Base-by-base conservation (phyloP, 78 protist genomes). In the Dictyostelium brefeldianum region DNA sequence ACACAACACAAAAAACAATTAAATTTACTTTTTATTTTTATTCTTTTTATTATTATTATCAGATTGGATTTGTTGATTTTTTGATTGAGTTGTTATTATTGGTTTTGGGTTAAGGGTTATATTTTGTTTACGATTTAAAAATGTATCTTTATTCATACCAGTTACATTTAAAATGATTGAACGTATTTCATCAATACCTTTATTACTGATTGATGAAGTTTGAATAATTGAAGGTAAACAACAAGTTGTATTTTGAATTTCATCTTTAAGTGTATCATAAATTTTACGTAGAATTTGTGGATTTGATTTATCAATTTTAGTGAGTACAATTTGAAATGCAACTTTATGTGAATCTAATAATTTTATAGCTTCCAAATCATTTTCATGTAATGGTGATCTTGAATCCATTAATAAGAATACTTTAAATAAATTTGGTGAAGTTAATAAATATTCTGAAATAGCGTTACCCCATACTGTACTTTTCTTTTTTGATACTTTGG, bases 321-420 rank as follows among this genome's bases (percentile, higher is more conserved):
- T 87, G 12, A 87, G 48, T 18, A 87, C 77, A 18, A 87, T 54
- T 64, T 87, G 93, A 51, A 87, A 87, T 62, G 84, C 22, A 29
- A 87, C 93, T 78, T 70, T 87, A 77, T 87, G 93, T 65, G 77
- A 78, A 62, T 87, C 93, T 11, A 87, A 77, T 50, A 87, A 50
- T 20, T 65, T 64, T 67, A 87, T 87, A 2, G 80, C 93, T 20
- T 87, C 93, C 0, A 77, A 36, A 64, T 87, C 93, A 87, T 87
- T 87, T 74, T 50, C 78, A 75, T 87, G 83, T 14, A 56, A 11
- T 25, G 65, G 75, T 50, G 10, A 27, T 87, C 84, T 87, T 47
- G 83, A 47, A 77, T 87, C 93, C 22, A 87, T 47, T 47, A 87
- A 87, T 62, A 87, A 77, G 51, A 87, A 87, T 12, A 87, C 54